A percentile compares a stretch with the other conserved stretches of the same genome.
Conservation (phyloP, 2,329 filamentous ascomycete genomes). For the Rachicladosporium sp. region DNA sequence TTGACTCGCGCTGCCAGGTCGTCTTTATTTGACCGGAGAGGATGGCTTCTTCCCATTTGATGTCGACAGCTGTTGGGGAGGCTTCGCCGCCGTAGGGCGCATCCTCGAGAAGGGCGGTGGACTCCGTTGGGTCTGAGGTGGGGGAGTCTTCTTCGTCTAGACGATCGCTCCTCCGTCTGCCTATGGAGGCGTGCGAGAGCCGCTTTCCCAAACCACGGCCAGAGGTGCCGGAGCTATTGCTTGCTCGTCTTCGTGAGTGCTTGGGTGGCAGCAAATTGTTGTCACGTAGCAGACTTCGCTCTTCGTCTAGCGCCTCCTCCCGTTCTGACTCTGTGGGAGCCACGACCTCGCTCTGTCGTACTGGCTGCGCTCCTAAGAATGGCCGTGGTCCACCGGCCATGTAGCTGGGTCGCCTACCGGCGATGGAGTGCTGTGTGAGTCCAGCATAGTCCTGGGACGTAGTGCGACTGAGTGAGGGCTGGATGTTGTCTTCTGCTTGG, state of each 20-base stretch:
- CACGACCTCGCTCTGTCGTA: slow-evolving; percentile 25
- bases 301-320: slow-evolving; percentile 42
- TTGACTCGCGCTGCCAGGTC: slow-evolving; percentile 81
- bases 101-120: slow-evolving; percentile 33
- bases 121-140: slow-evolving; percentile 26
- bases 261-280: slow-evolving; percentile 47
- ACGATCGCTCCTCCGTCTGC: slow-evolving; percentile 3
- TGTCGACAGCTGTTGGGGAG: slow-evolving; percentile 46
- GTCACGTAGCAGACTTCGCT: slow-evolving; percentile 46
- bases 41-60: slow-evolving; percentile 78
- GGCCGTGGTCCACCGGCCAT: slow-evolving; percentile 61
- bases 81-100: slow-evolving; percentile 35
- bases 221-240: slow-evolving; percentile 7
- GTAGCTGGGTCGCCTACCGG: slow-evolving; percentile 58
- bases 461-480: slow-evolving; percentile 8
- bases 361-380: slow-evolving; percentile 49
- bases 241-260: slow-evolving; percentile 26
- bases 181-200: slow-evolving; percentile 8
- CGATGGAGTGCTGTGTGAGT: slow-evolving; percentile 35
- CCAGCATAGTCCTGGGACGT: slow-evolving; percentile 8
- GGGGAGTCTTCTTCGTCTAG: slow-evolving; percentile 14
- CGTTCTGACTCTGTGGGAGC: slow-evolving; percentile 35
- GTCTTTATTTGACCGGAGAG: slow-evolving; percentile 70
- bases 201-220: slow-evolving; percentile 10
- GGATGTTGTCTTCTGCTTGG: slow-evolving; percentile 11